Percentiles rank a stretch among this genome's conserved stretches.
Evolutionary conservation across 1,139 yeast species (phyloP).

Genomic region (Geotrichum histeridarum): DNA sequence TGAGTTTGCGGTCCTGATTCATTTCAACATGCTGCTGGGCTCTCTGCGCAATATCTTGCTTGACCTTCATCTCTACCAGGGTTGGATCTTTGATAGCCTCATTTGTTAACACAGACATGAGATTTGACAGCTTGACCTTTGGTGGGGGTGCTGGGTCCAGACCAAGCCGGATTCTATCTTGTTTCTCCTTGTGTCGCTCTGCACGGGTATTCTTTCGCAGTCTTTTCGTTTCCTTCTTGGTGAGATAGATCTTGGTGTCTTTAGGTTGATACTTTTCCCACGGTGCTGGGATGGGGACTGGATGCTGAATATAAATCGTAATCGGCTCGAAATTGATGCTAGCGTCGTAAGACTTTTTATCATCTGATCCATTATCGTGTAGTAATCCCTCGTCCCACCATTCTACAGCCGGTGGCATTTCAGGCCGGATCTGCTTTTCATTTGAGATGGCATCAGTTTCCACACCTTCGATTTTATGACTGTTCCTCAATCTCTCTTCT

Average conservation of each 20-base stretch:
- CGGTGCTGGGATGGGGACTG: slow-evolving; percentile 59
- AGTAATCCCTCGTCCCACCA: slow-evolving; percentile 74
- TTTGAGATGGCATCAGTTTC: slow-evolving; percentile 18
- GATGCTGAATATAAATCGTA: slow-evolving; percentile 71
- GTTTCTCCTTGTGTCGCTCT: slow-evolving; percentile 59
- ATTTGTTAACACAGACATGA: slow-evolving; percentile 79
- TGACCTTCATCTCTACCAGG: slow-evolving; percentile 67
- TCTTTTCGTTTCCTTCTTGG: slow-evolving; percentile 72
- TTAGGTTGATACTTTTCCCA: slow-evolving; percentile 48
- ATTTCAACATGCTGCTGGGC: slow-evolving; percentile 52
- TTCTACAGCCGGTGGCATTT: slow-evolving; percentile 56
- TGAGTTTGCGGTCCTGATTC: slow-evolving; percentile 60
- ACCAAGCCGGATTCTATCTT: slow-evolving; percentile 74
- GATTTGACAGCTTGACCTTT: slow-evolving; percentile 73
- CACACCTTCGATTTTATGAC: slow-evolving; percentile 21
- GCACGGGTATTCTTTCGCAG: slow-evolving; percentile 68
- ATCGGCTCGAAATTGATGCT: slow-evolving; percentile 32
- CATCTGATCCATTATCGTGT: slow-evolving; percentile 21
- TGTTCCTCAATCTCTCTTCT: slow-evolving; percentile 23
- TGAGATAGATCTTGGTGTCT: slow-evolving; percentile 52
- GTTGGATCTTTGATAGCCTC: slow-evolving; percentile 92
- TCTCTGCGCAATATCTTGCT: slow-evolving; percentile 63
- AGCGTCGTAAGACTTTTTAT: slow-evolving; percentile 31
- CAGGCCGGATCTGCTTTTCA: slow-evolving; percentile 27
- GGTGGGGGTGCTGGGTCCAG: slow-evolving; percentile 86